Evolutionary conservation across 2,329 filamentous ascomycete genomes (phyloP), one percentile per base, ranked within the genome.

Genomic region (Fusarium sp.): DNA sequence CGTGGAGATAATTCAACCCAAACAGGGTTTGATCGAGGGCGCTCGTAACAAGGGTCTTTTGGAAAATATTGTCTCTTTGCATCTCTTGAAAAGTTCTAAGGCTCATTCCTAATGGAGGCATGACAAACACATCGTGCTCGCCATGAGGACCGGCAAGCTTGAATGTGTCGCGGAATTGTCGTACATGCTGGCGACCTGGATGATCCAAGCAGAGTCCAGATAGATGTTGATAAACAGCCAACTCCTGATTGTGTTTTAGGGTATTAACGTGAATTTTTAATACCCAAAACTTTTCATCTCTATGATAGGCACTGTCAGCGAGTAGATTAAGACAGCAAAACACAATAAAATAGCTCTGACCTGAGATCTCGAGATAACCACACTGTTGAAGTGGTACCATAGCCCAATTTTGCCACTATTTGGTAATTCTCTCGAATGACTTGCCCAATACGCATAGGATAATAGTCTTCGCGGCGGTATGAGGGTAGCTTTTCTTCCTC

Each of bases 361-460:
- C 47, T 53, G 15, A 80, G 73, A 72, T 82, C 78, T 26, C 69
- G 75, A 43, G 76, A 77, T 1, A 83, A 75, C 81, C 81, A 83
- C 6, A 80, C 77, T 1, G 81, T 83, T 8, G 81, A 81, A 40
- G 65, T 70, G 7, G 71, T 72, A 10, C 81, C 81, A 62, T 78
- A 81, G 24, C 81, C 81, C 12, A 83, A 74, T 61, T 84, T 83
- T 38, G 75, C 76, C 12, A 82, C 71, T 34, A 79, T 69, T 43
- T 77, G 71, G 60, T 81, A 83, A 19, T 71, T 74, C 6, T 53
- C 48, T 3, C 74, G 28, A 55, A 81, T 66, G 0, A 78, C 44
- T 14, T 80, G 57, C 7, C 78, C 78, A 7, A 79, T 76, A 2
- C 55, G 58, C 45, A 80, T 74, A 1, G 79, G 78, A 60, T 79